phyloP scores from a whole-genome alignment of 2,329 filamentous ascomycete genomes.

The Alternaria brassicicola region DNA sequence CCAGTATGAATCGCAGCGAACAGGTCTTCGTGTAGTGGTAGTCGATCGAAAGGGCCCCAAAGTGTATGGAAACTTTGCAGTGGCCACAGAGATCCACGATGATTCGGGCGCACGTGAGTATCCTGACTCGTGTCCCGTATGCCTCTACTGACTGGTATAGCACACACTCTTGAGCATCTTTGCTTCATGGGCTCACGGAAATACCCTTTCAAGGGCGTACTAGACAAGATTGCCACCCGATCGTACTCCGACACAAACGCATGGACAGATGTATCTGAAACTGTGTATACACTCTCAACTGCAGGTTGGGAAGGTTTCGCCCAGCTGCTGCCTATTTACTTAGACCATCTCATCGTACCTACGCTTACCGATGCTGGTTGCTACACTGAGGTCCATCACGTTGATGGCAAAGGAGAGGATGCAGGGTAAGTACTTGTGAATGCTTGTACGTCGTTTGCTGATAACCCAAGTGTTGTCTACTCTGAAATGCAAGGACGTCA shows the following conservation, averaged over 20 bases:
- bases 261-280: conserved; percentile 96
- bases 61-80: conserved; percentile 83
- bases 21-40: conserved; percentile 92
- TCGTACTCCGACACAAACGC: conserved; percentile 95
- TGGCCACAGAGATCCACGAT: conserved; percentile 97
- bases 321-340: conserved; percentile 89
- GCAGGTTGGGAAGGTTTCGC: conserved; percentile 98
- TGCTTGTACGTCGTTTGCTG: conserved; percentile 7
- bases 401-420: conserved; percentile 92
- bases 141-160: conserved; percentile 27
- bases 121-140: neutral
- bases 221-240: conserved; percentile 91
- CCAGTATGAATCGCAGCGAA: conserved; percentile 94
- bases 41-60: conserved; percentile 95
- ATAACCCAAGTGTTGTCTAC: conserved; percentile 75
- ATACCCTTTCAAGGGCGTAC: conserved; percentile 91
- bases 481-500: conserved; percentile 98
- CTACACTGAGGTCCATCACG: conserved; percentile 94
- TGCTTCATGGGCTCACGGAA: conserved; percentile 78
- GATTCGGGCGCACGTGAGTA: conserved; percentile 79
- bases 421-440: conserved; percentile 60
- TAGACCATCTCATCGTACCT: conserved; percentile 91
- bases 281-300: conserved; percentile 92
- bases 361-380: conserved; percentile 92
- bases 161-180: conserved; percentile 60